Evolutionary conservation across 106 monocot genomes (phyloP).

Genomic region (Acorus calamus): DNA sequence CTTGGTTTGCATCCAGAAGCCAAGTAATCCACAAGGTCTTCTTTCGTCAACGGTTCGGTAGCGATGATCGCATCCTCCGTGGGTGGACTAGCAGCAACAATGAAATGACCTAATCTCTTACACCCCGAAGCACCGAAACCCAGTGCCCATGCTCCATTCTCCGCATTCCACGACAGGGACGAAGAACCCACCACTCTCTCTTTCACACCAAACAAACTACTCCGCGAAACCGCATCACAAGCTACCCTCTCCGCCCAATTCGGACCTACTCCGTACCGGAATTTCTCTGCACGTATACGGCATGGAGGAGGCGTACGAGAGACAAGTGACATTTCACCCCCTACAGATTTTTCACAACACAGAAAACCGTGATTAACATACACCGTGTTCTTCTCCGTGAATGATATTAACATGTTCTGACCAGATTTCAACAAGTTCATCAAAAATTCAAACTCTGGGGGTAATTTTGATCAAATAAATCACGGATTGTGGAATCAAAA

Average conservation of each 20-base stretch:
- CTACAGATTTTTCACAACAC: too few relatives aligned
- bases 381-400: too few relatives aligned
- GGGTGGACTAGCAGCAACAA: constrained; percentile 74
- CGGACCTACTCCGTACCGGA: too few relatives aligned
- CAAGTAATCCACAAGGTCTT: constrained; percentile 79
- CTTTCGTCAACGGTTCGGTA: constrained; percentile 78
- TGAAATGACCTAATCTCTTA: constrained; percentile 16
- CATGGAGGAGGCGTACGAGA: too few relatives aligned
- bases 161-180: constrained; percentile 8
- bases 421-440: too few relatives aligned
- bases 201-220: constrained; percentile 1
- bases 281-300: too few relatives aligned
- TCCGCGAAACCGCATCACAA: constrained; percentile 9
- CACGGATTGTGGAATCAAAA: too few relatives aligned
- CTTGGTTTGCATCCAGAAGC: constrained; percentile 83
- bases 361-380: too few relatives aligned
- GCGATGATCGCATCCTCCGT: constrained; percentile 61
- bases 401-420: too few relatives aligned
- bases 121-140: constrained; percentile 1
- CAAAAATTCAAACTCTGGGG: too few relatives aligned
- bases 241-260: not conserved
- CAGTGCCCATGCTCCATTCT: constrained; percentile 16
- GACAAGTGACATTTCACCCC: too few relatives aligned
- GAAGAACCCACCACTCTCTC: constrained; percentile 3
- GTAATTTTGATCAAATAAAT: too few relatives aligned